These are phyloP conservation scores for Ophiostoma triangulosporum DNA, from an alignment of 2,329 filamentous ascomycete genomes.

Conservation along the genomic window DNA sequence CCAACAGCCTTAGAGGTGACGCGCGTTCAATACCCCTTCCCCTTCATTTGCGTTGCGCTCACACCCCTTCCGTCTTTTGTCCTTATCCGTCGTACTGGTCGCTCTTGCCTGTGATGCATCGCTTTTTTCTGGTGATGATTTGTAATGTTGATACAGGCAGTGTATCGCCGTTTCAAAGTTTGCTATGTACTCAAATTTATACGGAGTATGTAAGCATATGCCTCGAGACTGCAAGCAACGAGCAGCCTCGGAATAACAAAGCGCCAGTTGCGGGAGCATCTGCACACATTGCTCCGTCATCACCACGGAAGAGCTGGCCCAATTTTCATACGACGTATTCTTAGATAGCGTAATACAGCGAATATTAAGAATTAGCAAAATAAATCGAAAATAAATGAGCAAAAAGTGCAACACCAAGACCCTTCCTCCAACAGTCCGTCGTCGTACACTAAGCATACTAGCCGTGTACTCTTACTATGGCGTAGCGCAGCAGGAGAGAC, in stretches of 20 bases:
- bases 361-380: background rate
- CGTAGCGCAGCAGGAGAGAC: conserved; percentile 7
- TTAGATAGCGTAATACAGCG: too few species aligned
- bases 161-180: background rate
- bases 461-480: conserved; percentile 3
- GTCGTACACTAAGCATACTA: background rate
- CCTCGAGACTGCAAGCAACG: too few species aligned
- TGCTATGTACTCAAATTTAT: too few species aligned
- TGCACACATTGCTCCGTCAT: too few species aligned
- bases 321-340: too few species aligned
- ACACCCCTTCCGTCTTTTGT: background rate
- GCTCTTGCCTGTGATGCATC: background rate
- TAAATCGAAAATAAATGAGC: background rate
- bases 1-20: conserved; percentile 8
- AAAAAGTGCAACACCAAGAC: background rate
- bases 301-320: too few species aligned
- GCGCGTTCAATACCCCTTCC: conserved; percentile 15
- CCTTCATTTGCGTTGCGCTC: background rate
- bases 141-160: background rate
- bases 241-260: too few species aligned
- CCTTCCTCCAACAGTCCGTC: conserved; percentile 2
- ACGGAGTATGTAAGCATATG: too few species aligned
- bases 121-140: background rate
- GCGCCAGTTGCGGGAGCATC: too few species aligned
- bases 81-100: background rate